Base-by-base conservation (phyloP, 306 rosid genomes). In the Betula pendula region DNA sequence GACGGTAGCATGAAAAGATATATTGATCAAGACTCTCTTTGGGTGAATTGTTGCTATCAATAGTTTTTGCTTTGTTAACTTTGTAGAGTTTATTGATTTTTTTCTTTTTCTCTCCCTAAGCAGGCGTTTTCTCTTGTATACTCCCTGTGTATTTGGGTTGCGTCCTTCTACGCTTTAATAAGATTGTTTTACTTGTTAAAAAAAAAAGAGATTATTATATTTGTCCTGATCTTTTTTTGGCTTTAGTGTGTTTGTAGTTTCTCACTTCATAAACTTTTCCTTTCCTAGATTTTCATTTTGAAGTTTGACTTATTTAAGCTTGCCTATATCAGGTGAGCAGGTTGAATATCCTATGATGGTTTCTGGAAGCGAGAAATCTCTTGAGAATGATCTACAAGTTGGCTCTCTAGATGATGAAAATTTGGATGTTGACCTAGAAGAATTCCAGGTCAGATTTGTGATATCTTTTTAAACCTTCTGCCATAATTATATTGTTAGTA, bases 241-340 rank as follows among this genome's bases (percentile, higher is more conserved):
- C 42, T 38, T 38, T 38, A 38, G 13, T 20, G n/a, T 56, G 49
- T 56, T 11, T 25, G 44, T 16, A 14, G 68, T 62, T 62, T 62
- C 20, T 29, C 2, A 14, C n/a, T 60, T 27, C 14, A 4, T 13
- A 60, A 15, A 14, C 33, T 38, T 24, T 56, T 56, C 25, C 53
- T 44, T 25, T 47, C 20, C 59, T 68, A 4, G 24, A 70, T 25
- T 70, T 68, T 22, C 50, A 53, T 44, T 35, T 70, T 72, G 75
- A 55, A 43, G 29, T 51, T 77, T 9, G 65, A 79, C 81, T 58
- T 70, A 68, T 59, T 74, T 62, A 74, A 77, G 78, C 74, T 10
- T 84, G 75, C 24, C 65, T 68, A 76, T 75, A 73, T 77, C 88
- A 91, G 98, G 82, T 75, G 89, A 84, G 79, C 89, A 65, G 77